Base-by-base conservation (phyloP, 805 yeast genomes). In the Lachancea thermotolerans region DNA sequence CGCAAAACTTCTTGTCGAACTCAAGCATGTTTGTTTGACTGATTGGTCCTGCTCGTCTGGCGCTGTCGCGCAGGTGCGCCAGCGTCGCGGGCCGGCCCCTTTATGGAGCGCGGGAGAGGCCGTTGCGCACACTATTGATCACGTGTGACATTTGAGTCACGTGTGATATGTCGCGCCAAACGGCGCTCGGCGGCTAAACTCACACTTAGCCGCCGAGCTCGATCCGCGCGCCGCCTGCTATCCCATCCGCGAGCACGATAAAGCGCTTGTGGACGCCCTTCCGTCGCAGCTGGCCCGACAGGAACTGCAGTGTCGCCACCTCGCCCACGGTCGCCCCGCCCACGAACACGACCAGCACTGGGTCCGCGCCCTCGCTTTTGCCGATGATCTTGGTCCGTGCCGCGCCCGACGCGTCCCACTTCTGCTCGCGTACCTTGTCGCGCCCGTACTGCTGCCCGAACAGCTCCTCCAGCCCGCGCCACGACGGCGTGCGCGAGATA, bases 241-340 rank as follows among this genome's bases (percentile, higher is more conserved):
- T 57, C 0, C 74, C 74, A 39, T 78, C 80, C 2, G 78, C 66
- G 2, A 76, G 58, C 2, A 79, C 64, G 6, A 77, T 53, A 35
- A 78, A 59, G 31, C 69, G 61, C 54, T 66, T 72, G 42, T 59
- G 48, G 12, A 63, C 53, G 33, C 64, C 67, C 42, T 65, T 66
- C 25, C 56, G 52, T 8, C 66, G 60, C 31, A 69, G 49, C 18
- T 69, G 69, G 39, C 68, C 65, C 46, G 85, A 78, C n/a, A 86
- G 69, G 44, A 71, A 74, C 55, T 81, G 70, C 39, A 91, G 65
- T 2, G 89, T 80, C 2, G 91, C 78, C 14, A 90, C 69, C 62
- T 91, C 99, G 8, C 93, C 79, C 58, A 85, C 73, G 0, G 97
- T 87, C 7, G 90, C 68, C 0, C 99, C 98, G 11, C 98, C 98